These are phyloP conservation scores for Hymenoscyphus linearis DNA, from an alignment of 2,329 filamentous ascomycete genomes.

Conservation along the genomic window DNA sequence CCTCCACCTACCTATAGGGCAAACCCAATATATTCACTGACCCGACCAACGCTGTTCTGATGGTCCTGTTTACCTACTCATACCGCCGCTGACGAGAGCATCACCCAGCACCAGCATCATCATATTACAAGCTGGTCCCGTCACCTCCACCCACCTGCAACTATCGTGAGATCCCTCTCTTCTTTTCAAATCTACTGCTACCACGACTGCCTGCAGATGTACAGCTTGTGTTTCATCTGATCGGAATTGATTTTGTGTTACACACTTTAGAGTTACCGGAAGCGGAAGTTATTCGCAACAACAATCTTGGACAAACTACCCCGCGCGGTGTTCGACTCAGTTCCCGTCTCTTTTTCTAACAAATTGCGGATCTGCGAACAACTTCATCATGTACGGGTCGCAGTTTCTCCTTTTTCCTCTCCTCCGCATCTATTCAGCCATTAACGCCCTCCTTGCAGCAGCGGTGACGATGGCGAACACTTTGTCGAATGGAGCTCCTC, in stretches of 20 bases:
- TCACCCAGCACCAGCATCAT: too few species aligned
- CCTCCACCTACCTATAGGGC: too few species aligned
- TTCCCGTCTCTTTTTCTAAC: background rate
- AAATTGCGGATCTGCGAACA: background rate
- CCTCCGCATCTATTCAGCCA: background rate
- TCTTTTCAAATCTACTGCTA: background rate
- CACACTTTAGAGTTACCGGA: background rate
- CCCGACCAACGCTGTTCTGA: background rate
- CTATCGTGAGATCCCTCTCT: background rate
- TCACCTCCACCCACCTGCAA: background rate
- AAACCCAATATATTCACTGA: background rate
- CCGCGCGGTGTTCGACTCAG: background rate
- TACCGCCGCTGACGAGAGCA: background rate
- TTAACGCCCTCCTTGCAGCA: background rate
- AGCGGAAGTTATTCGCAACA: background rate
- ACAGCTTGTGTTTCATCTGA: background rate
- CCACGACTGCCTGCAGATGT: background rate
- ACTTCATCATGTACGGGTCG: background rate
- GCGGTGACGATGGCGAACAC: conserved; percentile 27
- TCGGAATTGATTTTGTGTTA: background rate
- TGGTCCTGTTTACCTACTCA: background rate
- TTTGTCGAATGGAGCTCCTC: conserved; percentile 20
- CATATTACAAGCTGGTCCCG: background rate
- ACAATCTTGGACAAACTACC: background rate
- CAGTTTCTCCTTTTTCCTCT: background rate